Evolutionary conservation across 169 alveolate genomes (phyloP).

Genomic region (Cryptosporidium parvum): DNA sequence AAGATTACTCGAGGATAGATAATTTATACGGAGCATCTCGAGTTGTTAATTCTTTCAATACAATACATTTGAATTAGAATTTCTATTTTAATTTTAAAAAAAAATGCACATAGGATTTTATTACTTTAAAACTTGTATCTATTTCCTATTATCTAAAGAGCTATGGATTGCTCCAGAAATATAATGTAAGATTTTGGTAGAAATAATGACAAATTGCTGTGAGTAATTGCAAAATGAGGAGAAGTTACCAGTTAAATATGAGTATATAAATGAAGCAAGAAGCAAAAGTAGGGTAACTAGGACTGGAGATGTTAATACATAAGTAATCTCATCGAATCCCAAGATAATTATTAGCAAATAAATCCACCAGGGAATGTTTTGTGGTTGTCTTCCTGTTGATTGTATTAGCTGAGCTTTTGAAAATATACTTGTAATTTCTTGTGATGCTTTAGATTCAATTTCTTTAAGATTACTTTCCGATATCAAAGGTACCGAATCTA

Average conservation of each 20-base stretch:
- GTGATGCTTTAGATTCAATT: constrained; percentile 48
- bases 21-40: constrained; percentile 60
- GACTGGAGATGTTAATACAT: constrained; percentile 56
- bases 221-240: constrained; percentile 10
- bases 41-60: constrained; percentile 46
- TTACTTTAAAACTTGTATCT: not conserved
- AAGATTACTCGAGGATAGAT: constrained; percentile 47
- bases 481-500: not conserved
- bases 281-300: constrained; percentile 27
- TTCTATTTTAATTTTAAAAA: not conserved
- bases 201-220: constrained; percentile 12
- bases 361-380: constrained; percentile 75
- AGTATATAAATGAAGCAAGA: constrained; percentile 18
- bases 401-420: constrained; percentile 71
- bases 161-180: constrained; percentile 32
- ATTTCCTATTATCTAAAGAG: constrained; percentile 22
- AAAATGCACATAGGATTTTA: not conserved
- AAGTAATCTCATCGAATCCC: constrained; percentile 62
- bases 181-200: constrained; percentile 38
- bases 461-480: constrained; percentile 17
- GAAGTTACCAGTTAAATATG: constrained; percentile 55
- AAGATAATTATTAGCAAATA: constrained; percentile 39
- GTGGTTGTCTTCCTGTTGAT: constrained; percentile 68
- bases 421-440: constrained; percentile 54
- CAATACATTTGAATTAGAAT: constrained; percentile 42